phyloP scores from a whole-genome alignment of 345 rosid species.

The Capsella bursapastoris region DNA sequence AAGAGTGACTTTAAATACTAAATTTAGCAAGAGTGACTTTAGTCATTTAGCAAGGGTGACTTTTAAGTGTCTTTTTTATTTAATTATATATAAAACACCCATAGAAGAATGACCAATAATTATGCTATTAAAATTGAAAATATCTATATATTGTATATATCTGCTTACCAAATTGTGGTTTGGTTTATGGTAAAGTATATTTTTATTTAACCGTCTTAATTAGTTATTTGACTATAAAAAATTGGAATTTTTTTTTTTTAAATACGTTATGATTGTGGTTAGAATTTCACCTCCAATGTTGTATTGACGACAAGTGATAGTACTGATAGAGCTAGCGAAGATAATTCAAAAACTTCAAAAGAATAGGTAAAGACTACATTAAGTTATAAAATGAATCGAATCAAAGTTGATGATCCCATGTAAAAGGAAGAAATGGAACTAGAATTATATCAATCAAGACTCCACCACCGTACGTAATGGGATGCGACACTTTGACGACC shows the following conservation, averaged over 20 bases:
- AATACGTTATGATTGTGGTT: background rate
- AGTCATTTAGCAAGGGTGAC: too few relatives aligned
- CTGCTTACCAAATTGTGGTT: too few relatives aligned
- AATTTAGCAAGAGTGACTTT: too few relatives aligned
- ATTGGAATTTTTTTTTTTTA: too few relatives aligned
- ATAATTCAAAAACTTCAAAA: too few relatives aligned
- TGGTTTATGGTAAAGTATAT: background rate
- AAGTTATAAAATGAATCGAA: background rate
- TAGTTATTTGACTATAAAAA: background rate
- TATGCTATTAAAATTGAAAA: background rate
- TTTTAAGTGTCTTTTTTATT: too few relatives aligned
- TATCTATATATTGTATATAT: too few relatives aligned
- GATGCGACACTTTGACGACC: constrained; percentile 2
- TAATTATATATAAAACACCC: too few relatives aligned
- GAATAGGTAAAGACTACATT: background rate
- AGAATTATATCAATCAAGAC: background rate
- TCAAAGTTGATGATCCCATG: background rate
- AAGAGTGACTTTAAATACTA: too few relatives aligned
- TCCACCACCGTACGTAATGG: background rate
- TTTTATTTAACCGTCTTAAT: background rate
- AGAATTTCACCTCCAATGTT: background rate
- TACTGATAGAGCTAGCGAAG: background rate
- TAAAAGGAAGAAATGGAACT: background rate
- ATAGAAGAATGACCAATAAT: too few relatives aligned
- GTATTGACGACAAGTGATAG: background rate